Percentiles rank a stretch among this genome's conserved stretches.
Evolutionary conservation across 805 yeast genomes (phyloP).

Genomic region (Cyberlindnera bimundalis): DNA sequence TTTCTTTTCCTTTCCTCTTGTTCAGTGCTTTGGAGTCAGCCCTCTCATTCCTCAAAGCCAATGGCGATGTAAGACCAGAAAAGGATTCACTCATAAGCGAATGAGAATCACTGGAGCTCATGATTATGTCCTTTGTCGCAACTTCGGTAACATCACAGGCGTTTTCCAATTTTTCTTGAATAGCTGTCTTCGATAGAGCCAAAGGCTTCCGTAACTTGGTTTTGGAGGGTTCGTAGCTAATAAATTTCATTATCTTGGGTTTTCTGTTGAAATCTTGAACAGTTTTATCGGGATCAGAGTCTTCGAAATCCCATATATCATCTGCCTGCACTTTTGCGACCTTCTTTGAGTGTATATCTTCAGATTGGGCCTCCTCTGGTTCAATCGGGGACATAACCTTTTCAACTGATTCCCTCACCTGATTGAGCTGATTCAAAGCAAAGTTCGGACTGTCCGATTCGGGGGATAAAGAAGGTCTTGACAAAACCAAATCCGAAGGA

Average conservation of each 20-base stretch:
- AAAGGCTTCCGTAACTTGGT: not conserved
- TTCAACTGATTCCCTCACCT: not conserved
- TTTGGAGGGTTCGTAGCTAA: not conserved
- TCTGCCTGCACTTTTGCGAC: not conserved
- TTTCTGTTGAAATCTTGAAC: not conserved
- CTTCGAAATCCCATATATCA: conserved; percentile 28
- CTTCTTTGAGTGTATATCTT: no score
- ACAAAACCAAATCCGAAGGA: not conserved
- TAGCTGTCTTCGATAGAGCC: not conserved
- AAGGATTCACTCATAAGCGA: conserved; percentile 6
- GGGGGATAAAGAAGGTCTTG: not conserved
- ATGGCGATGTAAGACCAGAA: conserved; percentile 20
- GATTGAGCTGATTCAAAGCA: conserved; percentile 2
- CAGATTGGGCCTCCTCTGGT: no score
- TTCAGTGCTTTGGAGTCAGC: not conserved
- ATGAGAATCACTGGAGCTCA: conserved; percentile 3
- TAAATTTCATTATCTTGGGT: conserved; percentile 10
- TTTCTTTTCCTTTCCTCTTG: no score
- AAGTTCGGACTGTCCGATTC: conserved; percentile 17
- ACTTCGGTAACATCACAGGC: not conserved
- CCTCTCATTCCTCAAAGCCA: conserved; percentile 8
- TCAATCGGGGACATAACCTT: no score
- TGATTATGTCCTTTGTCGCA: conserved; percentile 8
- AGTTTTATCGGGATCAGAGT: conserved; percentile 11
- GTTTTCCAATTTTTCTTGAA: conserved; percentile 16